Percentiles rank a stretch among this genome's conserved stretches.
These are phyloP conservation scores for Candida corydali DNA, from an alignment of 805 yeast species.

Conservation along the genomic window DNA sequence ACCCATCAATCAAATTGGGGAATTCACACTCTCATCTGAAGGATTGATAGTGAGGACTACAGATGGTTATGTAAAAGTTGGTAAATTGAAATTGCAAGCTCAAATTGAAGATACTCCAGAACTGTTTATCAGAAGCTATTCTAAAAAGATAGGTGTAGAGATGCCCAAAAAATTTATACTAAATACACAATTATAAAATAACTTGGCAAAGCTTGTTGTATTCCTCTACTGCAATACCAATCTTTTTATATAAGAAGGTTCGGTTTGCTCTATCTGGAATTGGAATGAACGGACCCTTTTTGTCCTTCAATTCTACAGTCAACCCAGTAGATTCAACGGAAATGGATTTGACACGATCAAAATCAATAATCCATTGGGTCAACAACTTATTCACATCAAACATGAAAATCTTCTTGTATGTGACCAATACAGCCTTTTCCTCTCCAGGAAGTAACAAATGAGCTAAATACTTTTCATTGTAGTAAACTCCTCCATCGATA, in stretches of 20 bases:
- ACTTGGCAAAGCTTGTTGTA: constrained; percentile 70
- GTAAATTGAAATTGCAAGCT: constrained; percentile 51
- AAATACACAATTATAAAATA: background rate
- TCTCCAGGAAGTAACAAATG: constrained; percentile 81
- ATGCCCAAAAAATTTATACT: too few relatives aligned
- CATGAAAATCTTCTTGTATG: constrained; percentile 65
- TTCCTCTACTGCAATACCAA: constrained; percentile 76
- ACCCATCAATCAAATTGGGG: constrained; percentile 16
- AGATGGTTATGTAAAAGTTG: constrained; percentile 38
- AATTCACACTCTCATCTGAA: constrained; percentile 15
- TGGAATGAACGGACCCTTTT: constrained; percentile 64
- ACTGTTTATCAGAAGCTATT: constrained; percentile 40
- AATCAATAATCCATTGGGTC: constrained; percentile 68
- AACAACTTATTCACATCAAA: constrained; percentile 58
- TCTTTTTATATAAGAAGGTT: constrained; percentile 61
- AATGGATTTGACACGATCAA: constrained; percentile 63
- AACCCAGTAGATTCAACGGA: constrained; percentile 79
- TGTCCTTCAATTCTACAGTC: constrained; percentile 54
- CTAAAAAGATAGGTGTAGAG: constrained; percentile 43
- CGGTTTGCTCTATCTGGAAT: constrained; percentile 64
- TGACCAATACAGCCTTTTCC: constrained; percentile 71
- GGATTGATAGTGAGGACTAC: constrained; percentile 38
- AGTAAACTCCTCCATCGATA: constrained; percentile 74
- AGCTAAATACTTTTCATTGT: constrained; percentile 74
- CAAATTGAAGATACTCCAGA: constrained; percentile 42